phyloP scores from a whole-genome alignment of 2,329 filamentous ascomycete genomes.

The Coniochaeta hoffmannii region DNA sequence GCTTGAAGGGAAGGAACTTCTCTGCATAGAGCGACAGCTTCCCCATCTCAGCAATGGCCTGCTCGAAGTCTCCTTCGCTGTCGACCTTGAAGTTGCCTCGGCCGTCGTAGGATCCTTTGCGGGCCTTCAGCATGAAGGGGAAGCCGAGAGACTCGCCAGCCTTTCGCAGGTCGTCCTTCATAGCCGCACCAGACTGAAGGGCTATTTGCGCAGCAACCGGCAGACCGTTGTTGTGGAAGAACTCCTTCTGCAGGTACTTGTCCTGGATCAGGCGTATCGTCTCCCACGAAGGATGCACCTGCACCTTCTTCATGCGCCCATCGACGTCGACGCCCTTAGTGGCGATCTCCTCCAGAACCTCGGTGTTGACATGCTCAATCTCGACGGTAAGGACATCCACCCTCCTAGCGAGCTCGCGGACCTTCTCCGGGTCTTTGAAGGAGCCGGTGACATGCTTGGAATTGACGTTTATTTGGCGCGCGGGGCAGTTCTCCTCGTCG shows the following conservation, averaged over 20 bases:
- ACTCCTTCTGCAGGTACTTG: constrained; percentile 84
- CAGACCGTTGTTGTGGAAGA: constrained; percentile 61
- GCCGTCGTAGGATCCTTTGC: constrained; percentile 90
- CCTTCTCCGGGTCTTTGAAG: constrained; percentile 75
- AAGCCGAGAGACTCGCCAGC: constrained; percentile 63
- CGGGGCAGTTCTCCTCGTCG: constrained; percentile 68
- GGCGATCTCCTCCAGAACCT: constrained; percentile 76
- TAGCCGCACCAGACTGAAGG: constrained; percentile 47
- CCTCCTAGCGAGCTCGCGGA: constrained; percentile 66
- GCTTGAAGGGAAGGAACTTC: constrained; percentile 77
- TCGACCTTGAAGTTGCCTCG: constrained; percentile 54
- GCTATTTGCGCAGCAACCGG: constrained; percentile 65
- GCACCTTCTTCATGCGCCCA: constrained; percentile 39
- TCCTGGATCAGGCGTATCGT: constrained; percentile 88
- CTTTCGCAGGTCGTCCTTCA: constrained; percentile 52
- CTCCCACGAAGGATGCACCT: constrained; percentile 75
- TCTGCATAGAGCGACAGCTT: constrained; percentile 76
- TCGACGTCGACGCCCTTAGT: constrained; percentile 52
- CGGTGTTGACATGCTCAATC: constrained; percentile 92
- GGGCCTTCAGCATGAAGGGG: constrained; percentile 87
- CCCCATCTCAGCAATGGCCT: constrained; percentile 63
- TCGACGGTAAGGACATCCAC: constrained; percentile 86
- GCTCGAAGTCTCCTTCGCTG: constrained; percentile 39
- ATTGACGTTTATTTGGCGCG: constrained; percentile 78
- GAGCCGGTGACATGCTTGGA: constrained; percentile 72